Conservation (phyloP, 2,329 filamentous ascomycete species). For the Keithomyces neogunnii region DNA sequence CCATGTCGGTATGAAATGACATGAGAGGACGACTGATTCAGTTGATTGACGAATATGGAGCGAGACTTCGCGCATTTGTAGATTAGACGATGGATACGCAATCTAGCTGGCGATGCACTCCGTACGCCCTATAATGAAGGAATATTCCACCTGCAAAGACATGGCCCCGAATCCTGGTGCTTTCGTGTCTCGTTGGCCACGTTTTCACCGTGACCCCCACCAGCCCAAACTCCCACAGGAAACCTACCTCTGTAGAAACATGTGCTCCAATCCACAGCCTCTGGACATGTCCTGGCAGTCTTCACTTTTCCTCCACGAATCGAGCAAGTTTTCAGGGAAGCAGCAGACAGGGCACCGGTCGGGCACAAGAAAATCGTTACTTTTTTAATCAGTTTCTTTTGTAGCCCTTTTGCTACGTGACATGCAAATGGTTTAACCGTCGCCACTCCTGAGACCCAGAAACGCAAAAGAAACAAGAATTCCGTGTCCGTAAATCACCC, state of each 20-base stretch:
- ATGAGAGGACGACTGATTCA: neutral
- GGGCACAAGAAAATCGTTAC: slow-evolving; percentile 21
- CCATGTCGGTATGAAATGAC: neutral
- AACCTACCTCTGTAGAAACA: too few species aligned
- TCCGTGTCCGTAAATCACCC: slow-evolving; percentile 27
- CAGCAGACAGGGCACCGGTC: neutral
- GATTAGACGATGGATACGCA: neutral
- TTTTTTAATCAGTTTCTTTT: slow-evolving; percentile 28
- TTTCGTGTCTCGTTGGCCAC: too few species aligned
- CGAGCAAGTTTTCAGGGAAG: neutral
- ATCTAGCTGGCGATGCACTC: neutral
- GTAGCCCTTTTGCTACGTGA: slow-evolving; percentile 46
- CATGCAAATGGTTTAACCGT: slow-evolving; percentile 53
- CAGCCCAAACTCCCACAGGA: too few species aligned
- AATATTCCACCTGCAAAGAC: neutral
- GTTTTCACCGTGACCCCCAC: too few species aligned
- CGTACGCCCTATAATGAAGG: neutral
- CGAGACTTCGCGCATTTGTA: neutral
- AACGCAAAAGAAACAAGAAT: slow-evolving; percentile 46
- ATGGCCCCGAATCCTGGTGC: neutral
- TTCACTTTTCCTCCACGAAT: neutral
- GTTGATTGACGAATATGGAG: neutral
- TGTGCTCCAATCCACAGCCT: too few species aligned
- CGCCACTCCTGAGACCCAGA: slow-evolving; percentile 55
- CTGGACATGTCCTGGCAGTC: too few species aligned